Conservation (phyloP, 106 monocot genomes). For the Iris macrosiphon region DNA sequence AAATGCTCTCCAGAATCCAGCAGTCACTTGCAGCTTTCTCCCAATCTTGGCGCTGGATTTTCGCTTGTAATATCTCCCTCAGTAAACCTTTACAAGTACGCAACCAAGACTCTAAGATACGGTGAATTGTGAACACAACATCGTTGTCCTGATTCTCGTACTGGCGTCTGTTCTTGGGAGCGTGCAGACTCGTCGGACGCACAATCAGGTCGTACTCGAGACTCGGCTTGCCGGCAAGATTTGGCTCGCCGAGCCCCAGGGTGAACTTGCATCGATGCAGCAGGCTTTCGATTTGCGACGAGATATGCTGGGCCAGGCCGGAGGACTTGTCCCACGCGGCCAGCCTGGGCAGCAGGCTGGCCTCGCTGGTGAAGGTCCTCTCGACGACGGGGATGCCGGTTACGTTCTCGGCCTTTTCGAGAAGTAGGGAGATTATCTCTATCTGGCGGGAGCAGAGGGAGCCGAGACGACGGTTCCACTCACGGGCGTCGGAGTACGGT, state of each 20-base stretch:
- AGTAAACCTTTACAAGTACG: too few species aligned
- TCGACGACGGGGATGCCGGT: slow-evolving; percentile 27
- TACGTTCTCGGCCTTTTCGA: slow-evolving; percentile 31
- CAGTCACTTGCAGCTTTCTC: slow-evolving; percentile 48
- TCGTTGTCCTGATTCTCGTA: slow-evolving; percentile 50
- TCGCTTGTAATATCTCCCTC: slow-evolving; percentile 21
- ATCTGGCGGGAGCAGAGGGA: slow-evolving; percentile 48
- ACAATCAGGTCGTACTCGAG: slow-evolving; percentile 49
- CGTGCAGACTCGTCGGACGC: slow-evolving; percentile 32
- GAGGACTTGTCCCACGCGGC: slow-evolving; percentile 64
- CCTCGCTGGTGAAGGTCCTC: slow-evolving; percentile 67
- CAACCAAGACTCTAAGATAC: slow-evolving; percentile 80
- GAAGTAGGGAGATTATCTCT: slow-evolving; percentile 53
- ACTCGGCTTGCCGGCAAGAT: slow-evolving; percentile 41
- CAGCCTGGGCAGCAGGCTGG: slow-evolving; percentile 74
- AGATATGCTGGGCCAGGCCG: slow-evolving; percentile 44
- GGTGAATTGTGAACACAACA: slow-evolving; percentile 48
- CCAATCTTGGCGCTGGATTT: slow-evolving; percentile 22
- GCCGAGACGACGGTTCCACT: slow-evolving; percentile 53
- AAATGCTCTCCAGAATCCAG: slow-evolving; percentile 64
- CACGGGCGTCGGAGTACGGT: slow-evolving; percentile 48
- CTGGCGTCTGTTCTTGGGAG: slow-evolving; percentile 33
- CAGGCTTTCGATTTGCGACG: slow-evolving; percentile 49
- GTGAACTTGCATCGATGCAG: slow-evolving; percentile 41
- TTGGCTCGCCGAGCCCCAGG: slow-evolving; percentile 50